Conservation (phyloP, 768 basidiomycete genomes). For the Termitomyces sp. region DNA sequence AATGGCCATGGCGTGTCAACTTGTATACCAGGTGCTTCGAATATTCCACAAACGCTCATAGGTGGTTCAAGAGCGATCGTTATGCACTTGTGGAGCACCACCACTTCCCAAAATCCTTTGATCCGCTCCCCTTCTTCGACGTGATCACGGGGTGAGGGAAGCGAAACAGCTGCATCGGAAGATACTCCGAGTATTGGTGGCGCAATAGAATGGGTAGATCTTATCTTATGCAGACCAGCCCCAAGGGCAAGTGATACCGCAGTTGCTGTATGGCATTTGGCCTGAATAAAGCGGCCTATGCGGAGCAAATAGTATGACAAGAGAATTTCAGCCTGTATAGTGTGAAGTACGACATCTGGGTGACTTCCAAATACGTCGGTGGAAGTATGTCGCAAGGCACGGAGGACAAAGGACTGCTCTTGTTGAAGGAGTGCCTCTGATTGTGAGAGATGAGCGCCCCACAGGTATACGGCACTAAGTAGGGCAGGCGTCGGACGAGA, state of each 20-base stretch:
- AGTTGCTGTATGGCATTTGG: conserved; percentile 49
- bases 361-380: conserved; percentile 43
- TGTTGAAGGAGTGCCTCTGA: conserved; percentile 32
- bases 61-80: conserved; percentile 48
- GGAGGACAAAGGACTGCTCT: conserved; percentile 42
- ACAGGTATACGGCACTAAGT: conserved; percentile 43
- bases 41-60: conserved; percentile 45
- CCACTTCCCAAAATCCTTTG: conserved; percentile 61
- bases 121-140: conserved; percentile 66
- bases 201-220: conserved; percentile 30
- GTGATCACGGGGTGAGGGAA: conserved; percentile 34
- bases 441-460: conserved; percentile 47
- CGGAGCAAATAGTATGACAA: conserved; percentile 62
- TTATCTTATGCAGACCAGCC: conserved; percentile 41
- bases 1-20: conserved; percentile 53
- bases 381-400: conserved; percentile 42
- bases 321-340: conserved; percentile 59
- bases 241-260: conserved; percentile 46
- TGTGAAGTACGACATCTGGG: conserved; percentile 42
- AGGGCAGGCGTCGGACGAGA: conserved; percentile 44
- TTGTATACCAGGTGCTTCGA: conserved; percentile 44
- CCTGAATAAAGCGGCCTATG: conserved; percentile 52
- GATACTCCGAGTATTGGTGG: conserved; percentile 30
- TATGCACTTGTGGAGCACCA: conserved; percentile 52
- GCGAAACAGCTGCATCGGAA: conserved; percentile 35